Percentiles rank a stretch among this genome's conserved stretches.
phyloP scores from a whole-genome alignment of 1,284 basidiomycete species.

The Cryptococcus depauperatus region DNA sequence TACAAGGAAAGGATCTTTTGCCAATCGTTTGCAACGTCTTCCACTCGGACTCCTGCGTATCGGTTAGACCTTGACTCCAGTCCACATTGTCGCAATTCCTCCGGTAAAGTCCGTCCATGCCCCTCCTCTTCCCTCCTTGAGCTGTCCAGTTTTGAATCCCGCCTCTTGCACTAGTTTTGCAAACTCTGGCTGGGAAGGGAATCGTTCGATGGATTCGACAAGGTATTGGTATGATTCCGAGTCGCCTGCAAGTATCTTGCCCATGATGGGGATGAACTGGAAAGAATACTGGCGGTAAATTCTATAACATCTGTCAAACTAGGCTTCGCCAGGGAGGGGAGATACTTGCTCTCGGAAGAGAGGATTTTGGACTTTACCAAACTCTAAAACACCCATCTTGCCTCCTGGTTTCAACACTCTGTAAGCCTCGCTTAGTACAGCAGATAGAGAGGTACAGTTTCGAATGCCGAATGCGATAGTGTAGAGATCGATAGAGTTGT shows the following conservation, averaged over 20 bases:
- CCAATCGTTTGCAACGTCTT: too few relatives aligned
- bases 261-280: slow-evolving; percentile 86
- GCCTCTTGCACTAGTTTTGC: slow-evolving; percentile 63
- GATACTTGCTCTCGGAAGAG: slow-evolving; percentile 63
- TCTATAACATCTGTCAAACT: slow-evolving; percentile 47
- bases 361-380: slow-evolving; percentile 88
- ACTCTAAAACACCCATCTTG: slow-evolving; percentile 91
- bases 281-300: slow-evolving; percentile 95
- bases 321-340: background rate
- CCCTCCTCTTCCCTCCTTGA: slow-evolving; percentile 67
- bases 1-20: too few relatives aligned
- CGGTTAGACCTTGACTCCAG: slow-evolving; percentile 62
- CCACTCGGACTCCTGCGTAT: too few relatives aligned
- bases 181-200: slow-evolving; percentile 85
- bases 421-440: slow-evolving; percentile 81
- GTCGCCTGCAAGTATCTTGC: slow-evolving; percentile 92
- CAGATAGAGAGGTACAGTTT: slow-evolving; percentile 90
- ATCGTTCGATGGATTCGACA: slow-evolving; percentile 92
- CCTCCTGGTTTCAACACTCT: slow-evolving; percentile 95
- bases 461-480: slow-evolving; percentile 98
- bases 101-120: slow-evolving; percentile 81
- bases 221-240: slow-evolving; percentile 94
- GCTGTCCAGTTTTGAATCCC: slow-evolving; percentile 67
- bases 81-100: slow-evolving; percentile 77
- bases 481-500: slow-evolving; percentile 86